A percentile compares a stretch with the other conserved stretches of the same genome.
These are phyloP conservation scores for Flaveria trinervia DNA, from an alignment of 129 eudicot species.

Conservation along the genomic window DNA sequence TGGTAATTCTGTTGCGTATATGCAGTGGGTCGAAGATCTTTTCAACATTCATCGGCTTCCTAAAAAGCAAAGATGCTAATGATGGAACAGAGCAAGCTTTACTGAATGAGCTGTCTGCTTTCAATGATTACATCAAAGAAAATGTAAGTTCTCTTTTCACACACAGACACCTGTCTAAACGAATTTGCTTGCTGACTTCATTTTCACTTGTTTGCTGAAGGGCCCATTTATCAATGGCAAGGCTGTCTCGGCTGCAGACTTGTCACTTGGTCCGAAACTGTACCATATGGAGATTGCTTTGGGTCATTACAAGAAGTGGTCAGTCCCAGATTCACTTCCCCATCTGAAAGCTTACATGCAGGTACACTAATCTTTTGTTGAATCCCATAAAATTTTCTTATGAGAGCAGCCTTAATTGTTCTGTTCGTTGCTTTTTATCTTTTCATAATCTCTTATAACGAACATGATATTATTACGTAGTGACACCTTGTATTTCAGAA, in stretches of 20 bases:
- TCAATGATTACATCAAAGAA: slow-evolving; percentile 69
- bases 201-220: slow-evolving; percentile 39
- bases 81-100: slow-evolving; percentile 96
- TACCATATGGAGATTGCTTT: slow-evolving; percentile 84
- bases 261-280: slow-evolving; percentile 91
- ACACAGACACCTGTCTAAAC: not conserved
- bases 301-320: slow-evolving; percentile 91
- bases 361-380: slow-evolving; percentile 38
- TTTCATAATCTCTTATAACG: not conserved
- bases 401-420: slow-evolving; percentile 15
- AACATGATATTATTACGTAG: not conserved
- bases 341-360: slow-evolving; percentile 76
- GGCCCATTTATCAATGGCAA: slow-evolving; percentile 88
- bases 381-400: not conserved
- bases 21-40: slow-evolving; percentile 94
- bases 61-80: slow-evolving; percentile 89
- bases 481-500: not conserved
- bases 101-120: slow-evolving; percentile 63
- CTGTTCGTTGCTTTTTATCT: not conserved
- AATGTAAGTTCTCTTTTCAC: slow-evolving; percentile 58
- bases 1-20: slow-evolving; percentile 3
- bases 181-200: slow-evolving; percentile 3
- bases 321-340: slow-evolving; percentile 82
- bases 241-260: slow-evolving; percentile 80
- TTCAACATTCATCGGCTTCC: slow-evolving; percentile 73